These are phyloP conservation scores for Russula abietina DNA, from an alignment of 768 basidiomycete genomes.

Conservation along the genomic window DNA sequence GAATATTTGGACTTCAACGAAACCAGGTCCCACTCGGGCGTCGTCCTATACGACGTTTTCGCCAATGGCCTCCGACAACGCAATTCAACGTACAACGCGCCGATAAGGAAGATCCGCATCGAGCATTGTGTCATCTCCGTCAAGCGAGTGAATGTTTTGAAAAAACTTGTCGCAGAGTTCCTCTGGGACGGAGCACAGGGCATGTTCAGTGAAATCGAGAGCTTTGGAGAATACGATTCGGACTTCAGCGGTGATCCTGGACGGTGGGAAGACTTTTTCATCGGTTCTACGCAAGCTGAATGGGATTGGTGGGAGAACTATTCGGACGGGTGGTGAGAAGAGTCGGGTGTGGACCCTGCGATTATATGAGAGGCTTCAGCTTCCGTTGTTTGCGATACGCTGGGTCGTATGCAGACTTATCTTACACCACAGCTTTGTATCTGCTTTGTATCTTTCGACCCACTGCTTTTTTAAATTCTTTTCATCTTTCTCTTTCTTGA, in stretches of 20 bases:
- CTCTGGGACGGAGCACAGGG: background rate
- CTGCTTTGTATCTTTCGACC: too few species aligned
- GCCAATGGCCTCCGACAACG: background rate
- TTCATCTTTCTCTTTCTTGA: too few species aligned
- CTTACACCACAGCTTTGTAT: too few species aligned
- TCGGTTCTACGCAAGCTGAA: background rate
- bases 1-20: background rate
- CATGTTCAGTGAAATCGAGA: background rate
- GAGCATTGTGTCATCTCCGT: background rate
- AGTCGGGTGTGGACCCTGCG: too few species aligned
- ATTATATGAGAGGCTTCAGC: too few species aligned
- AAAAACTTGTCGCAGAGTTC: slow-evolving; percentile 1
- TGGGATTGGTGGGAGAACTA: background rate
- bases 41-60: background rate
- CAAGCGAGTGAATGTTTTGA: background rate
- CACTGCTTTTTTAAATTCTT: too few species aligned
- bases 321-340: background rate
- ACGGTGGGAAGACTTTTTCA: slow-evolving; percentile 1
- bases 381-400: too few species aligned
- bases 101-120: background rate
- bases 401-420: too few species aligned
- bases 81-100: background rate
- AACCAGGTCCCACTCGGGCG: background rate
- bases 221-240: background rate
- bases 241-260: background rate